Evolutionary conservation across 2,329 filamentous ascomycete genomes (phyloP).

Genomic region (Nemania sp.): DNA sequence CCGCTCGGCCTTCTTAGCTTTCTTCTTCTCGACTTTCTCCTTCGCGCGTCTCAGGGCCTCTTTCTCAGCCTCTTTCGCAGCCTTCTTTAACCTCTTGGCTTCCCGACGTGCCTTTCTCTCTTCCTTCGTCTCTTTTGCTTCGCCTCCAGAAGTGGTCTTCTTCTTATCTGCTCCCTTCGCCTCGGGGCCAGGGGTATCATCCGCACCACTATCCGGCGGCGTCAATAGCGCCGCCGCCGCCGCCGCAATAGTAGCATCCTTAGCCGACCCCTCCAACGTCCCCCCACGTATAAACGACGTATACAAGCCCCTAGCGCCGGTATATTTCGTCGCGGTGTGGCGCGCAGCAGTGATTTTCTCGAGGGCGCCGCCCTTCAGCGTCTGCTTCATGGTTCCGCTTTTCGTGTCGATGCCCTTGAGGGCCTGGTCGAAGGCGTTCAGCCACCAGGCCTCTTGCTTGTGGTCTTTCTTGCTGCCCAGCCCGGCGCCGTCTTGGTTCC

Average conservation of each 20-base stretch:
- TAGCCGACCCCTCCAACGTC: constrained; percentile 71
- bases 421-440: constrained; percentile 90
- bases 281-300: constrained; percentile 84
- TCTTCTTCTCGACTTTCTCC: constrained; percentile 41
- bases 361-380: constrained; percentile 53
- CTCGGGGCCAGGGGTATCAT: constrained; percentile 39
- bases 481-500: constrained; percentile 79
- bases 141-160: no score
- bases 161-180: constrained; percentile 29
- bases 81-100: constrained; percentile 39
- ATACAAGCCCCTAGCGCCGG: constrained; percentile 69
- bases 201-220: constrained; percentile 39
- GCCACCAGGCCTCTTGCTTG: constrained; percentile 90
- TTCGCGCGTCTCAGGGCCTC: constrained; percentile 39
- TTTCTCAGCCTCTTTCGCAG: constrained; percentile 24
- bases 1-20: constrained; percentile 50
- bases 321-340: constrained; percentile 57
- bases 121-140: constrained; percentile 31
- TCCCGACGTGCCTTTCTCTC: constrained; percentile 37
- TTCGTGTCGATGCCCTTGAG: constrained; percentile 74
- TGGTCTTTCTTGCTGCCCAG: constrained; percentile 74
- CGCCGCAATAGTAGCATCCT: no score
- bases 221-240: constrained; percentile 31
- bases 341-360: constrained; percentile 57
- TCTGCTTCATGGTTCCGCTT: constrained; percentile 59